These are phyloP conservation scores for Hordeum marinum DNA, from an alignment of 176 grass and related monocot species.

Conservation along the genomic window DNA sequence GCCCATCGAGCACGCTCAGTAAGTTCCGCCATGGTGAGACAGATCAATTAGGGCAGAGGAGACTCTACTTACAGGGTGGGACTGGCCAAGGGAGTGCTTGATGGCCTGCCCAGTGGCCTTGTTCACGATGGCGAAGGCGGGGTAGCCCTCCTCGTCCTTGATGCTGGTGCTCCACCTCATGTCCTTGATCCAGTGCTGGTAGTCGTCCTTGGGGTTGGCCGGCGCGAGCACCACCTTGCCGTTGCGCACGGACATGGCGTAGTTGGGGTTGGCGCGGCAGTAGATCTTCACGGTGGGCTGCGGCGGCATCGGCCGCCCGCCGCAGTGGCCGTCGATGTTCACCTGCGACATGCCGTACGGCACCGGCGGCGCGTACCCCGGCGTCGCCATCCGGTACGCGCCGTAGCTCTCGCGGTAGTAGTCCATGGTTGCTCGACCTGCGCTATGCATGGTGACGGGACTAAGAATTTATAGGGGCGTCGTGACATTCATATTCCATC, in stretches of 20 bases:
- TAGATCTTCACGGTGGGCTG: constrained; percentile 67
- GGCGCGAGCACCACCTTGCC: constrained; percentile 57
- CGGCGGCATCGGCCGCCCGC: constrained; percentile 35
- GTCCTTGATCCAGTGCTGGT: constrained; percentile 97
- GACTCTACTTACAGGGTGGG: constrained; percentile 39
- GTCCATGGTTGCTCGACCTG: constrained; percentile 19
- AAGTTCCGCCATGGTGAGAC: no score
- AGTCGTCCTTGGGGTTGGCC: constrained; percentile 60
- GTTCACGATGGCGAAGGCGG: constrained; percentile 74
- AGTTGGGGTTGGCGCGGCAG: constrained; percentile 62
- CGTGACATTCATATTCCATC: neutral
- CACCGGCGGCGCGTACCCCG: constrained; percentile 44
- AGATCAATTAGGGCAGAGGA: no score
- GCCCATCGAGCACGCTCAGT: no score
- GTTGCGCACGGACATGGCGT: constrained; percentile 42
- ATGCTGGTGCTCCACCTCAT: constrained; percentile 64
- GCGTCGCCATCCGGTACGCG: constrained; percentile 34
- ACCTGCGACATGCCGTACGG: constrained; percentile 58
- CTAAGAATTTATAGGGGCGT: constrained; percentile 20
- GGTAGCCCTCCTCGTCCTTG: constrained; percentile 85
- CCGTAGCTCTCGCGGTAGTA: neutral
- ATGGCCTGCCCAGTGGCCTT: constrained; percentile 72
- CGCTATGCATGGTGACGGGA: neutral
- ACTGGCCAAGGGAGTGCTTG: constrained; percentile 85
- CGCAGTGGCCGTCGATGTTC: constrained; percentile 40